phyloP scores from a whole-genome alignment of 768 basidiomycete species.

The Auricularia sp. region DNA sequence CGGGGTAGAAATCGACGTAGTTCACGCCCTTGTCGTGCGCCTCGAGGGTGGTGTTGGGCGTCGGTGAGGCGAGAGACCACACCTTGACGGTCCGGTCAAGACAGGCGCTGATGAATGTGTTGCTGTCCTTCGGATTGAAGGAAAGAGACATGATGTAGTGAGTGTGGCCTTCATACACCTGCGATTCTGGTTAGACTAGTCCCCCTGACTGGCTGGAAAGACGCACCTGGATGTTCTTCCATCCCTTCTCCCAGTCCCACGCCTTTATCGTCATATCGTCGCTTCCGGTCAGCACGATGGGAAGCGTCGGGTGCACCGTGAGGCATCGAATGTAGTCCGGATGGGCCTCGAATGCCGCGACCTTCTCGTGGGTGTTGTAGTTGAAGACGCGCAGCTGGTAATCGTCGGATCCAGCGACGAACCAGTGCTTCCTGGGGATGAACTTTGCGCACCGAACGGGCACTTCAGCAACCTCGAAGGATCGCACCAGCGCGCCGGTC shows the following conservation, averaged over 20 bases:
- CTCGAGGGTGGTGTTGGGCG: constrained; percentile 91
- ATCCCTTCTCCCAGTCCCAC: constrained; percentile 99
- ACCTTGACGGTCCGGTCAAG: constrained; percentile 97
- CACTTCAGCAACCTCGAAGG: constrained; percentile 94
- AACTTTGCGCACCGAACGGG: constrained; percentile 95
- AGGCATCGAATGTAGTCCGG: constrained; percentile 98
- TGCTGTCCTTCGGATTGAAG: constrained; percentile 94
- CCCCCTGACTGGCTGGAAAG: too few species aligned
- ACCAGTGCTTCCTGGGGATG: constrained; percentile 97
- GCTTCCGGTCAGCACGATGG: constrained; percentile 87
- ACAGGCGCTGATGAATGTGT: constrained; percentile 96
- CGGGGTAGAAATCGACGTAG: constrained; percentile 97
- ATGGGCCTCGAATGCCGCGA: constrained; percentile 89
- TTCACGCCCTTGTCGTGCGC: constrained; percentile 96
- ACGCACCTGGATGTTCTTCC: constrained; percentile 97
- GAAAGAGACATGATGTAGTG: constrained; percentile 99
- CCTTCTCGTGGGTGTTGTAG: constrained; percentile 98
- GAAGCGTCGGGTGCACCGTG: constrained; percentile 87
- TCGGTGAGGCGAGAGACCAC: constrained; percentile 82
- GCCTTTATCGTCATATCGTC: constrained; percentile 99
- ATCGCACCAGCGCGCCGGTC: constrained; percentile 84
- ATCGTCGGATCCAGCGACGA: constrained; percentile 77
- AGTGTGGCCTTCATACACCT: constrained; percentile 94
- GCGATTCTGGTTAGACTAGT: too few species aligned
- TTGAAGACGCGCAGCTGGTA: constrained; percentile 94